Conservation (phyloP, 2,329 filamentous ascomycete species). For the Fusarium verrucosum region DNA sequence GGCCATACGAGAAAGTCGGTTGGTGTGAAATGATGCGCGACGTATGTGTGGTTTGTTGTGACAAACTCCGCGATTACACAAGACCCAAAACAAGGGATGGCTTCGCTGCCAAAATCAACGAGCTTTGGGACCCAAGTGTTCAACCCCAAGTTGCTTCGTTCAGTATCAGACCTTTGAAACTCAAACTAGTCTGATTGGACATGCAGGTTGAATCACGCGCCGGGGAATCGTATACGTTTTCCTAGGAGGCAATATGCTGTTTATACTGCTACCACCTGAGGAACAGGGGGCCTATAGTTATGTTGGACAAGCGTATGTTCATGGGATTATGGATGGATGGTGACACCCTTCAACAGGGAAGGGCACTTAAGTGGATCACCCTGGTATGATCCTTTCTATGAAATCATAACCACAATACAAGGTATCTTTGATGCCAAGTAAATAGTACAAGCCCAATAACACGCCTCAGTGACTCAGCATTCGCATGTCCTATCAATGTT, state of each 20-base stretch:
- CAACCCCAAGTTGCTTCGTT: neutral
- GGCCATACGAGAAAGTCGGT: neutral
- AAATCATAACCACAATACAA: neutral
- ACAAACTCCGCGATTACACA: neutral
- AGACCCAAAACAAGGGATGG: neutral
- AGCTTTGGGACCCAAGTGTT: neutral
- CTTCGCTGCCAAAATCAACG: neutral
- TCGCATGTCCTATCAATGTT: too few species aligned
- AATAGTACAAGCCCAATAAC: too few species aligned
- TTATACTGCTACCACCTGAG: neutral
- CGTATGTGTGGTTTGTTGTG: neutral
- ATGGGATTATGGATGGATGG: constrained; percentile 3
- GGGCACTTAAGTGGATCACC: neutral
- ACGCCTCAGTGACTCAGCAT: neutral
- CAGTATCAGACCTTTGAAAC: neutral
- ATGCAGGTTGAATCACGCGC: neutral
- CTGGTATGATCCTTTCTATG: constrained; percentile 33
- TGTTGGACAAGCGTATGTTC: neutral
- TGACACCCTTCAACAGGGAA: neutral
- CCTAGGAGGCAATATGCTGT: neutral
- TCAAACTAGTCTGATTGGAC: neutral
- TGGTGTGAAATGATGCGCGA: neutral
- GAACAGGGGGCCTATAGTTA: neutral
- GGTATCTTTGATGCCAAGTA: neutral
- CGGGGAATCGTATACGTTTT: neutral